phyloP scores from a whole-genome alignment of 441 rosid species.

The Kokia cookei region DNA sequence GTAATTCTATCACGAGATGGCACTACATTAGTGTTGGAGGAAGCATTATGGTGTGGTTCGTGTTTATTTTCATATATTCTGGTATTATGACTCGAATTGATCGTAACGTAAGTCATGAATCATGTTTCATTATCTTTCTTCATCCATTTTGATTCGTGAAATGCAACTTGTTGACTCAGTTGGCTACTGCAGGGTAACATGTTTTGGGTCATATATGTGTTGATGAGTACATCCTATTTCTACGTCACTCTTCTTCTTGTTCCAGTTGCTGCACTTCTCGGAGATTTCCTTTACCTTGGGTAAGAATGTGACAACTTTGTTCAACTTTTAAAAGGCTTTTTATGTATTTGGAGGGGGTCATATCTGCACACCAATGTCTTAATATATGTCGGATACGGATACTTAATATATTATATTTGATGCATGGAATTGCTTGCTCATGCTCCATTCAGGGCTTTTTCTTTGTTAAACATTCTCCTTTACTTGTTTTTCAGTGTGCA shows the following conservation, averaged over 20 bases:
- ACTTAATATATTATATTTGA: not conserved
- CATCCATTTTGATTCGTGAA: not conserved
- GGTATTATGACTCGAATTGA: conserved; percentile 44
- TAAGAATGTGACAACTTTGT: conserved; percentile 27
- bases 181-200: conserved; percentile 69
- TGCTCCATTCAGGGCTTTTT: not conserved
- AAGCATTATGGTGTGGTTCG: conserved; percentile 89
- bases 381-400: no score
- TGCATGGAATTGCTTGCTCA: not conserved
- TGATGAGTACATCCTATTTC: conserved; percentile 92
- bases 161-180: not conserved
- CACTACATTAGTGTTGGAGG: conserved; percentile 91
- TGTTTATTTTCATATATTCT: conserved; percentile 70
- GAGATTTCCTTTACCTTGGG: conserved; percentile 93
- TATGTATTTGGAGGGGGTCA: no score
- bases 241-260: conserved; percentile 70
- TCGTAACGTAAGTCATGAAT: conserved; percentile 48
- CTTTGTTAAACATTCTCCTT: not conserved
- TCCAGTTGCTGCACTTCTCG: conserved; percentile 80
- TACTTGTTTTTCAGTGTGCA: conserved; percentile 46
- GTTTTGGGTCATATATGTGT: conserved; percentile 71
- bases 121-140: not conserved
- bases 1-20: conserved; percentile 93
- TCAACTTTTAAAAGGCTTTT: no score
- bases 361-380: no score